These are phyloP conservation scores for Tricholoma matsutake DNA, from an alignment of 768 basidiomycete species.

Conservation along the genomic window DNA sequence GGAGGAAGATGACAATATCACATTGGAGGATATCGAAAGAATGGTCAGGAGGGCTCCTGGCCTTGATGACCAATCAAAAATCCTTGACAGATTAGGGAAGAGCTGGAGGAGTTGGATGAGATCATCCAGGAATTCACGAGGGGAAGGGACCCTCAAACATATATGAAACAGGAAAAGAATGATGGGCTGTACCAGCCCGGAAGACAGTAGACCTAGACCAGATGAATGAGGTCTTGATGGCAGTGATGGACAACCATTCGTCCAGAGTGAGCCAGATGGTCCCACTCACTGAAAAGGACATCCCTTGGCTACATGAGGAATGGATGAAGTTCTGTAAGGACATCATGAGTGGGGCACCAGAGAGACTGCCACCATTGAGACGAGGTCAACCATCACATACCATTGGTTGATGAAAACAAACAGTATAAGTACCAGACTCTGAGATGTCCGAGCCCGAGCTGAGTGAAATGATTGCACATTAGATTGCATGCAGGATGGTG, in stretches of 20 bases:
- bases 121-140: not conserved
- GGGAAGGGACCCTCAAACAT: too few relatives aligned
- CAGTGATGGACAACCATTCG: not conserved
- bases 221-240: not conserved
- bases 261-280: not conserved
- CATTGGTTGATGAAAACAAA: not conserved
- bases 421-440: not conserved
- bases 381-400: not conserved
- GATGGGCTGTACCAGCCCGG: not conserved
- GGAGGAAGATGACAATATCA: too few relatives aligned
- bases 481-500: conserved; percentile 30
- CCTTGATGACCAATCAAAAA: too few relatives aligned
- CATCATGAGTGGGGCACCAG: not conserved
- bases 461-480: not conserved
- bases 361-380: not conserved
- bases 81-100: too few relatives aligned
- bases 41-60: too few relatives aligned
- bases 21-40: too few relatives aligned
- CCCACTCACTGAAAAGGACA: not conserved
- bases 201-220: not conserved
- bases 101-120: not conserved
- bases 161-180: not conserved
- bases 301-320: not conserved
- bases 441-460: not conserved
- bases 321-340: not conserved